Evolutionary conservation across 768 basidiomycete genomes (phyloP), one percentile per base, ranked within the genome.

Genomic region (Hygrocybe coccinea): DNA sequence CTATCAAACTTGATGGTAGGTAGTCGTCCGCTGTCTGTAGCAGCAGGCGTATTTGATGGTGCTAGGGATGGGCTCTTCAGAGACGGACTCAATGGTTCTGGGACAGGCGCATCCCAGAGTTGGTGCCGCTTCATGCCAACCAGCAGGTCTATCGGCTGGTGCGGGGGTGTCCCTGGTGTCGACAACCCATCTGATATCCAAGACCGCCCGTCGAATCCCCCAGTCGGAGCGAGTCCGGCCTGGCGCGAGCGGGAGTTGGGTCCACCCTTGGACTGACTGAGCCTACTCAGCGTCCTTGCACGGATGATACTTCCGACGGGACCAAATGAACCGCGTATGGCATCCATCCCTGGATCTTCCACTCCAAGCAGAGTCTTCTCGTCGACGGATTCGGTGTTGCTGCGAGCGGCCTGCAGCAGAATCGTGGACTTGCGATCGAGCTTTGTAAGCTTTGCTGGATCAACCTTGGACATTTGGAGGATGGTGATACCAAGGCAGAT

Each of bases 381-480:
- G 53, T 86, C 85, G 34, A 78, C 62, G 0, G 75, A 74, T 59
- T 89, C 86, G 2, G 88, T 89, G 43, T 85, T 83, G 21, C 76
- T 66, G 17, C 85, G 82, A 1, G 91, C 80, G n/a, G 91, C 95
- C 69, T 91, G 85, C 33, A 99, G 80, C 21, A 99, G 83, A 47
- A 97, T 80, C 0, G 97, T 97, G 1, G 91, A 89, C 34, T 88
- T 81, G 15, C 95, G 80, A 67, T 98, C 97, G 63, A 99, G 87
- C 47, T 83, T 83, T 56, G 76, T 76, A 64, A 97, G 79, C 52
- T 84, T 72, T 17, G 76, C 77, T 9, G 97, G 95, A 66, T 99
- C 95, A 61, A 98, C 83, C 73, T 91, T 91, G 68, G 88, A 91
- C 82, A 95, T 87, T 71, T 99, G 97, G 7, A 99, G 84, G 60